phyloP scores from a whole-genome alignment of 495 filamentous ascomycete genomes.

The Chaetomidium leptoderma region DNA sequence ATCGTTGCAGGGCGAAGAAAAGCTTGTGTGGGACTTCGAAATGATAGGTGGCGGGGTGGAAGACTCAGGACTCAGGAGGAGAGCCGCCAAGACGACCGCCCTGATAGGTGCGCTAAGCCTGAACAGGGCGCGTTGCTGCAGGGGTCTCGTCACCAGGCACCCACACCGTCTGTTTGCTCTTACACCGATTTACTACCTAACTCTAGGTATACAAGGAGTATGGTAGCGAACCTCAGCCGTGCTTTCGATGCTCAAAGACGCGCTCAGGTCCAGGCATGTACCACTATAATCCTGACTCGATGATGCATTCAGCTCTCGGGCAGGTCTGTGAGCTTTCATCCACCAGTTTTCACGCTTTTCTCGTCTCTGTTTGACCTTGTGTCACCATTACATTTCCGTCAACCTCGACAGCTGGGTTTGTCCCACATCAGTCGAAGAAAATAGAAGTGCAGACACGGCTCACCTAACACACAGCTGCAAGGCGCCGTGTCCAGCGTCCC shows the following conservation, averaged over 20 bases:
- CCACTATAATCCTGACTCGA: too few species aligned
- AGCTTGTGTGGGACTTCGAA: constrained; percentile 2
- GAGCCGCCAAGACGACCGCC: neutral
- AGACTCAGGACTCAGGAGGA: too few species aligned
- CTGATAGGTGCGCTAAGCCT: neutral
- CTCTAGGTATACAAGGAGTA: too few species aligned
- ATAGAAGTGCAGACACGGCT: constrained; percentile 4
- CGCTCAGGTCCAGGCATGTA: too few species aligned
- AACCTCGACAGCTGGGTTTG: constrained; percentile 7
- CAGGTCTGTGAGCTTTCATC: too few species aligned
- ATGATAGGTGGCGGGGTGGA: neutral
- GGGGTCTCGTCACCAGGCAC: neutral
- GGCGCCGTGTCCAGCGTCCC: constrained; percentile 18
- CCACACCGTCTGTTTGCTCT: neutral
- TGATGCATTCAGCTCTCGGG: too few species aligned
- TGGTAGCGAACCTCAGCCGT: too few species aligned
- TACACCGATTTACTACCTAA: neutral
- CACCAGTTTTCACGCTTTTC: neutral
- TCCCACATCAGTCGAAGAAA: constrained; percentile 6
- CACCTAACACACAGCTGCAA: constrained; percentile 15
- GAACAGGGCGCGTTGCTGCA: neutral
- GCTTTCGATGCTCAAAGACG: too few species aligned
- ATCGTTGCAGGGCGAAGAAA: constrained; percentile 1
- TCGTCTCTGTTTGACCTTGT: constrained; percentile 5
- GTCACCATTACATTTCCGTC: neutral